These are phyloP conservation scores for Penicillium manginii DNA, from an alignment of 495 filamentous ascomycete species.

Conservation along the genomic window DNA sequence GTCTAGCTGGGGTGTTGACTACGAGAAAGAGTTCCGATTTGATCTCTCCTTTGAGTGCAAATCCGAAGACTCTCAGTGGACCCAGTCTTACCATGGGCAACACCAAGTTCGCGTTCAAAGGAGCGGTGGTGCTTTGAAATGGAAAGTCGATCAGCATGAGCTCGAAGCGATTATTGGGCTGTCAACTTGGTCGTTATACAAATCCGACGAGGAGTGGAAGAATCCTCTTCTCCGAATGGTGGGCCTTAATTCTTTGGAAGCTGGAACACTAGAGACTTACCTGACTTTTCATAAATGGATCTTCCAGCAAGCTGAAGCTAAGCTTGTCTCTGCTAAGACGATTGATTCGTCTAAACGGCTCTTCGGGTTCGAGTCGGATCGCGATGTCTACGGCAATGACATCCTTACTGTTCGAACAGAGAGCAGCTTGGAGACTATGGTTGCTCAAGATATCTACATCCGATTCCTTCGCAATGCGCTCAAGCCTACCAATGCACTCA, in stretches of 20 bases:
- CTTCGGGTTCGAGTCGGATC: constrained; percentile 28
- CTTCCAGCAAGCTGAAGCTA: constrained; percentile 33
- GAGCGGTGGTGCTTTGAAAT: constrained; percentile 31
- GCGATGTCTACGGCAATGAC: constrained; percentile 12
- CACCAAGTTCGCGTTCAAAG: constrained; percentile 16
- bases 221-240: constrained; percentile 31
- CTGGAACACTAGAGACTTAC: constrained; percentile 26
- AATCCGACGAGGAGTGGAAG: constrained; percentile 20
- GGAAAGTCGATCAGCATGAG: constrained; percentile 30
- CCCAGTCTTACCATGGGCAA: neutral
- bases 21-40: constrained; percentile 24
- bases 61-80: neutral
- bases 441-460: constrained; percentile 45
- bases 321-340: constrained; percentile 18
- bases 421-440: constrained; percentile 33
- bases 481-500: too few relatives aligned
- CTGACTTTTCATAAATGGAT: constrained; percentile 48
- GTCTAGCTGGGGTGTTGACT: constrained; percentile 31
- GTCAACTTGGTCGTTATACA: constrained; percentile 40
- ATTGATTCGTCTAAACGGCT: constrained; percentile 23
- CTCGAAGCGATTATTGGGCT: constrained; percentile 42
- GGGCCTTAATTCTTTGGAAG: constrained; percentile 29
- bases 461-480: constrained; percentile 30
- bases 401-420: constrained; percentile 31
- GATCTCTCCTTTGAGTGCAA: constrained; percentile 26